Conservation (phyloP, 2,329 filamentous ascomycete genomes). For the Penicillium sp. region DNA sequence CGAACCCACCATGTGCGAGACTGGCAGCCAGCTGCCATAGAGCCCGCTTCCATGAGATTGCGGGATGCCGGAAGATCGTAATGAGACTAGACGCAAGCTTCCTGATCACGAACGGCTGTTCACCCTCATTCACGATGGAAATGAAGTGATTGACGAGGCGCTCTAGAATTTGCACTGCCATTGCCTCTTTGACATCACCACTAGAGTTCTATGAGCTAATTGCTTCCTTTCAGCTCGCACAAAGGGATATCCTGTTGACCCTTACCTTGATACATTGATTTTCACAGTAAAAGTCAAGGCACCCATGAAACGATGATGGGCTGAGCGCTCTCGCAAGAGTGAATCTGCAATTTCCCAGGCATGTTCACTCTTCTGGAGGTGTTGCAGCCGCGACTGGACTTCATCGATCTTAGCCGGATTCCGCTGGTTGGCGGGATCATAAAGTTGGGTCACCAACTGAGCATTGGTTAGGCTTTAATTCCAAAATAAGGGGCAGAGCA, state of each 20-base stretch:
- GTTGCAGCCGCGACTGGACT: conserved; percentile 70
- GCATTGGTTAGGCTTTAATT: neutral
- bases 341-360: conserved; percentile 83
- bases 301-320: conserved; percentile 77
- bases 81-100: conserved; percentile 45
- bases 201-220: conserved; percentile 18
- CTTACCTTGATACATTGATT: conserved; percentile 80
- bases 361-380: conserved; percentile 69
- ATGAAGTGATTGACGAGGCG: conserved; percentile 43
- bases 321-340: conserved; percentile 63
- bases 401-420: conserved; percentile 42
- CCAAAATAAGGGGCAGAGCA: neutral
- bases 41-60: conserved; percentile 36
- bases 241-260: neutral
- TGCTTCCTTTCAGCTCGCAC: neutral
- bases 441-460: conserved; percentile 37
- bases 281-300: conserved; percentile 91
- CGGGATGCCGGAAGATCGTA: conserved; percentile 41
- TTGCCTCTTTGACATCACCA: conserved; percentile 34
- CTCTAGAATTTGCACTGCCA: conserved; percentile 34
- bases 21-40: conserved; percentile 37
- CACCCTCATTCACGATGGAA: conserved; percentile 35
- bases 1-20: conserved; percentile 35
- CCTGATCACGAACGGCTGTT: conserved; percentile 41
- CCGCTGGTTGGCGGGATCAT: conserved; percentile 43